Evolutionary conservation across 257 asterid species (phyloP).

Genomic region (Solanum ossicruentum): DNA sequence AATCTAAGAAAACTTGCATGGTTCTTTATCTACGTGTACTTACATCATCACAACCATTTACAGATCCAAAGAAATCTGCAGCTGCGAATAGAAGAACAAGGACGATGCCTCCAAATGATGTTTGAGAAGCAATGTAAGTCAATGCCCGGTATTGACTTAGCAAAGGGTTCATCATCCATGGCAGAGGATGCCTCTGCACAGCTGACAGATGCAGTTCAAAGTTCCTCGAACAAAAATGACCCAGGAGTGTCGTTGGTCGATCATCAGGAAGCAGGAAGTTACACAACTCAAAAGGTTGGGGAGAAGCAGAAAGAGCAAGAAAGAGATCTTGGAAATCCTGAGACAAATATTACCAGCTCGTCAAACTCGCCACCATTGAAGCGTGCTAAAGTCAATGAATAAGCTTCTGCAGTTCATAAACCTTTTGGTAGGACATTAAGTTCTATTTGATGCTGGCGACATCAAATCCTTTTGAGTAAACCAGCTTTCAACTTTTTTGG

Average conservation of each 20-base stretch:
- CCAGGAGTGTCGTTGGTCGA: not conserved
- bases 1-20: not conserved
- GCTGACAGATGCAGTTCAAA: constrained; percentile 13
- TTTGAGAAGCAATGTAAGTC: constrained; percentile 31
- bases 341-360: not conserved
- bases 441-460: not conserved
- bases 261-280: not conserved
- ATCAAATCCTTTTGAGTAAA: not conserved
- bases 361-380: constrained; percentile 42
- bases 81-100: constrained; percentile 11
- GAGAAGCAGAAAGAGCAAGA: constrained; percentile 27
- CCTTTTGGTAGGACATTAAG: not conserved
- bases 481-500: not conserved
- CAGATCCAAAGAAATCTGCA: constrained; percentile 9
- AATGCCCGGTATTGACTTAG: constrained; percentile 24
- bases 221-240: constrained; percentile 20
- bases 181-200: constrained; percentile 26
- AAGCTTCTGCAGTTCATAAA: constrained; percentile 1
- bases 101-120: constrained; percentile 4
- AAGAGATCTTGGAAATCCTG: constrained; percentile 8
- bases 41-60: not conserved
- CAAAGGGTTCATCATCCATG: constrained; percentile 39
- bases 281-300: not conserved
- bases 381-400: constrained; percentile 39
- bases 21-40: not conserved